These are phyloP conservation scores for Tylopilus intermedius DNA, from an alignment of 768 basidiomycete species.

Conservation along the genomic window DNA sequence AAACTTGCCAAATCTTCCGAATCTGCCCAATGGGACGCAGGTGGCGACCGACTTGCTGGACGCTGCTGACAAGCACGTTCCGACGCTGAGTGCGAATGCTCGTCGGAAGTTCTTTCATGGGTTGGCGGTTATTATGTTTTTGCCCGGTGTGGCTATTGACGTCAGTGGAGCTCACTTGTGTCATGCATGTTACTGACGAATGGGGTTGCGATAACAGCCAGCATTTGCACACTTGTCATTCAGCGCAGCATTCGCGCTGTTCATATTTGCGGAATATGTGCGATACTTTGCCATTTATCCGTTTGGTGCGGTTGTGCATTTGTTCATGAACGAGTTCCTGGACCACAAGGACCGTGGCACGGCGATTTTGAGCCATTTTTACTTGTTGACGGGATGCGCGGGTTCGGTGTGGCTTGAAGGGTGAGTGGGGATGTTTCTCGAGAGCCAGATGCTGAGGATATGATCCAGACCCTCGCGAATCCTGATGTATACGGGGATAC, in stretches of 20 bases:
- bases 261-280: conserved; percentile 95
- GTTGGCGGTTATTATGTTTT: conserved; percentile 92
- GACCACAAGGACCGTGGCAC: conserved; percentile 94
- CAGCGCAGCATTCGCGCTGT: conserved; percentile 89
- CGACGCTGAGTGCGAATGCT: conserved; percentile 85
- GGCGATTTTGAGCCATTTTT: conserved; percentile 96
- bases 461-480: conserved; percentile 42
- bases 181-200: conserved; percentile 13
- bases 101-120: conserved; percentile 97
- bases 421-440: conserved; percentile 39
- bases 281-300: conserved; percentile 99
- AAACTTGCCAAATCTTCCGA: conserved; percentile 49
- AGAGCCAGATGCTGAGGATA: conserved; percentile 4
- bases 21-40: conserved; percentile 53
- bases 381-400: conserved; percentile 92
- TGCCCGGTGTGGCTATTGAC: conserved; percentile 89
- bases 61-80: conserved; percentile 85
- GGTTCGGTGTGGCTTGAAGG: conserved; percentile 94
- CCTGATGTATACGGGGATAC: conserved; percentile 75
- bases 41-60: conserved; percentile 64
- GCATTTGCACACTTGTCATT: conserved; percentile 95
- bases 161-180: conserved; percentile 46
- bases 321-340: conserved; percentile 97
- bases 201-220: conserved; percentile 49
- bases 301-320: conserved; percentile 85